Base-by-base conservation (phyloP, 139 green algal genomes). In the Closterium sp. region DNA sequence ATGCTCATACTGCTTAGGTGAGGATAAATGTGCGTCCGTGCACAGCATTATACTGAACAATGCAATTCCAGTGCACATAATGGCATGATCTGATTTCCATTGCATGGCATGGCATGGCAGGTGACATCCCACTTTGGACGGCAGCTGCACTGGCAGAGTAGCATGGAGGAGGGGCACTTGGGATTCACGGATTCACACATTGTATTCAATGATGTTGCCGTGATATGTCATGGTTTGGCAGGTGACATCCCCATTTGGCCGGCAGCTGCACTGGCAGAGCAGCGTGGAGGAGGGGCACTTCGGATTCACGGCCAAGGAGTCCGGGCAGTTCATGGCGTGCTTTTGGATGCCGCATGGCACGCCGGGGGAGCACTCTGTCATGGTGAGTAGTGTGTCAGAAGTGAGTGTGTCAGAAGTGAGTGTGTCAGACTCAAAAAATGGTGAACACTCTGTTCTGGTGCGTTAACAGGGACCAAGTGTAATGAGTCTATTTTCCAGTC, bases 311-410 rank as follows among this genome's bases (percentile, higher is more conserved):
- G 92, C 94, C 34, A 95, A 96, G 21, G 36, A 85, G 28, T 94
- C 95, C 34, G 97, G 97, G 12, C 95, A 98, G 64, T 97, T 97
- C 95, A 97, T 97, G 91, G 95, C 96, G 2, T 98, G 97, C 92
- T 98, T 98, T 90, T 97, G 85, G 88, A 83, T 81, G 16, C 69
- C 35, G 30, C 9, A 32, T 90, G 25, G 31, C 30, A 35, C 32
- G 3, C 83, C 83, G 31, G 83, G 83, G 10, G 21, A 35, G 83
- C 23, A 33, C 30, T 66, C 38, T 10, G 9, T 66, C 5, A 66
- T 66, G 38, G 38, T 66, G 19, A 23, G 38, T 66, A 66, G n/a
- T 66, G 38, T 66, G 38, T 9, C n/a, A 66, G 1, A 10, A 19
- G 38, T 66, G 38, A 66, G 38, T 33, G 31, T 21, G 35, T n/a